phyloP scores from a whole-genome alignment of 1,139 yeast genomes.

The Pichia sp. region DNA sequence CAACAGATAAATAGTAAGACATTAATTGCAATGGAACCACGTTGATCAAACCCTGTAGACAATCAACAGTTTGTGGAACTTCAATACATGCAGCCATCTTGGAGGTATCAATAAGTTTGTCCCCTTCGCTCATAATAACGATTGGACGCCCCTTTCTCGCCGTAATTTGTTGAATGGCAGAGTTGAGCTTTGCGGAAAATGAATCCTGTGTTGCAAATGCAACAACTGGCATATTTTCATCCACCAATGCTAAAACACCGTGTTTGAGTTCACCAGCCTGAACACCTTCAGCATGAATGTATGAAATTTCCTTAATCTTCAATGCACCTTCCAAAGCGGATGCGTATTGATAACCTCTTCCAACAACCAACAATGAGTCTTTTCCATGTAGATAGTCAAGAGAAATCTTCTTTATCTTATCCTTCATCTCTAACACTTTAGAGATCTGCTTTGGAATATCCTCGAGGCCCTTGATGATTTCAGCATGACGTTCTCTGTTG shows the following conservation, averaged over 20 bases:
- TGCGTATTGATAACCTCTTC: conserved; percentile 97
- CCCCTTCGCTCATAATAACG: conserved; percentile 86
- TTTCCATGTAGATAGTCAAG: conserved; percentile 65
- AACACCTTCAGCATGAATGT: conserved; percentile 99
- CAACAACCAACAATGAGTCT: conserved; percentile 82
- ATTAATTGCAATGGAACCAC: conserved; percentile 93
- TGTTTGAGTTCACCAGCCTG: conserved; percentile 98
- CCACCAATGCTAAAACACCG: conserved; percentile 96
- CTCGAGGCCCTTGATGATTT: conserved; percentile 81
- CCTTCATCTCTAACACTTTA: conserved; percentile 67
- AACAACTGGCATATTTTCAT: conserved; percentile 86
- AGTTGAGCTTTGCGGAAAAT: conserved; percentile 90
- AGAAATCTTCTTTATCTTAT: conserved; percentile 69
- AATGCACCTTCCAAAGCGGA: conserved; percentile 98
- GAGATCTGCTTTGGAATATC: conserved; percentile 81
- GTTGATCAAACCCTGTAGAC: conserved; percentile 93
- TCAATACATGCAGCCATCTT: conserved; percentile 66
- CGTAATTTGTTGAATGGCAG: conserved; percentile 93
- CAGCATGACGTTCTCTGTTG: conserved; percentile 64
- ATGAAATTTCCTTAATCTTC: conserved; percentile 95
- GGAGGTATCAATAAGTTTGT: conserved; percentile 46
- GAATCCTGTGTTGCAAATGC: conserved; percentile 98
- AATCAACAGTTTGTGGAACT: conserved; percentile 94
- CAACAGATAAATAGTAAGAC: conserved; percentile 96
- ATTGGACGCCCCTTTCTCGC: conserved; percentile 98